Evolutionary conservation across 2,329 filamentous ascomycete species (phyloP).

Genomic region (Periglandula ipomoeae): DNA sequence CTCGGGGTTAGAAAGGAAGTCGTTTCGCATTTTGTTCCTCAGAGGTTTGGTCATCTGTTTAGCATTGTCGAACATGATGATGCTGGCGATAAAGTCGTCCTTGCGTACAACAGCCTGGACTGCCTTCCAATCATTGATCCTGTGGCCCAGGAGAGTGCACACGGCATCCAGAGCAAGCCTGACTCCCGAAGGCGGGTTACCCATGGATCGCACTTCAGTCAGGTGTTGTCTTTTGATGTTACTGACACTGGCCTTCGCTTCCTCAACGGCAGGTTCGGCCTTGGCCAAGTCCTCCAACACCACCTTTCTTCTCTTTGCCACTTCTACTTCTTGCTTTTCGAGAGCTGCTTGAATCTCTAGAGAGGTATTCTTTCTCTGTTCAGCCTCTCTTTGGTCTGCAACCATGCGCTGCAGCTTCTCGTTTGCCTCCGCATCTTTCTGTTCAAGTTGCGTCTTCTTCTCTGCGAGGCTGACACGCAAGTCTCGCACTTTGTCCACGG

Average conservation of each 20-base stretch:
- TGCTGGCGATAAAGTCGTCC: conserved; percentile 96
- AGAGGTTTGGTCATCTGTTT: conserved; percentile 81
- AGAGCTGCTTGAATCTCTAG: conserved; percentile 81
- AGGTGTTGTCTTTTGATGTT: conserved; percentile 98
- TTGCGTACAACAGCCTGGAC: conserved; percentile 81
- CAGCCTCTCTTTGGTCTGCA: conserved; percentile 87
- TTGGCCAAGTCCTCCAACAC: conserved; percentile 81
- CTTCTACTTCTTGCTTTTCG: conserved; percentile 82
- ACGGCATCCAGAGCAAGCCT: conserved; percentile 92
- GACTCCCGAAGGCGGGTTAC: conserved; percentile 82
- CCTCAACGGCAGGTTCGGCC: conserved; percentile 85
- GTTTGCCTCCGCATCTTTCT: conserved; percentile 90
- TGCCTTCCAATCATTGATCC: conserved; percentile 81
- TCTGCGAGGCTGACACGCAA: conserved; percentile 82
- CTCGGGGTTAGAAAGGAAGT: conserved; percentile 85
- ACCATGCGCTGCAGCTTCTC: conserved; percentile 98
- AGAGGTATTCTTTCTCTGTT: conserved; percentile 80
- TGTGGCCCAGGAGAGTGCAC: conserved; percentile 87
- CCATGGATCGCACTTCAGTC: conserved; percentile 96
- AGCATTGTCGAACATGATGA: conserved; percentile 95
- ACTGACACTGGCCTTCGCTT: conserved; percentile 91
- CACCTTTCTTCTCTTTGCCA: conserved; percentile 72
- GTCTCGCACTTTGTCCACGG: conserved; percentile 93
- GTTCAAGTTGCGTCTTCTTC: conserved; percentile 88
- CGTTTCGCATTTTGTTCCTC: conserved; percentile 81